Evolutionary conservation across 108 stramenopile species (phyloP).

Genomic region (Thalassiosira profunda): DNA sequence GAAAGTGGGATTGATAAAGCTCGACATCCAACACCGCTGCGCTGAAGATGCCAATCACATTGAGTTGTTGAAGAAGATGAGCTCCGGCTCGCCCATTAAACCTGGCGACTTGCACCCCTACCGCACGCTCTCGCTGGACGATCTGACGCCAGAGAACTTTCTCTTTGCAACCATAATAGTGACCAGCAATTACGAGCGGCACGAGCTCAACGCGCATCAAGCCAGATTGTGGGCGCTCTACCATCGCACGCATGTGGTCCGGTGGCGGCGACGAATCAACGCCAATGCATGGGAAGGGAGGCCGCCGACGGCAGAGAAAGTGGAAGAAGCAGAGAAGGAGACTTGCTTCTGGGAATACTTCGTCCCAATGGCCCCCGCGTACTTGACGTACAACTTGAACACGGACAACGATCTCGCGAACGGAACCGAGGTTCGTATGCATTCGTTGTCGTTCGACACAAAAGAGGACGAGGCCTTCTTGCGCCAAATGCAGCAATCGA

Average conservation of each 20-base stretch:
- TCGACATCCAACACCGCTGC: conserved; percentile 6
- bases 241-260: conserved; percentile 11
- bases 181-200: conserved; percentile 5
- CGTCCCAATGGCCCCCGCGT: not conserved
- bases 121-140: conserved; percentile 2
- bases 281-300: not conserved
- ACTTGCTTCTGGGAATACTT: conserved; percentile 15
- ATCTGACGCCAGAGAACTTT: not conserved
- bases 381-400: conserved; percentile 2
- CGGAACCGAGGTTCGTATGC: not conserved
- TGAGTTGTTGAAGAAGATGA: conserved; percentile 7
- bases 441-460: conserved; percentile 6
- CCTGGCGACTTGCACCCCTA: conserved; percentile 1
- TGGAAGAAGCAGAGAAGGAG: conserved; percentile 1
- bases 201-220: conserved; percentile 7
- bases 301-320: not conserved
- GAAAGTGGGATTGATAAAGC: not conserved
- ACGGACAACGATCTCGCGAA: conserved; percentile 1
- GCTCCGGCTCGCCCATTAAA: not conserved
- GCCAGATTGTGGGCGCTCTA: conserved; percentile 6
- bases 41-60: conserved; percentile 4
- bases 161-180: not conserved
- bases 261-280: conserved; percentile 11
- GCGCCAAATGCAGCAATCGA: not conserved
- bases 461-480: not conserved